A percentile compares a stretch with the other conserved stretches of the same genome.
Conservation (phyloP, 2,329 filamentous ascomycete genomes). For the Aureobasidium sp. region DNA sequence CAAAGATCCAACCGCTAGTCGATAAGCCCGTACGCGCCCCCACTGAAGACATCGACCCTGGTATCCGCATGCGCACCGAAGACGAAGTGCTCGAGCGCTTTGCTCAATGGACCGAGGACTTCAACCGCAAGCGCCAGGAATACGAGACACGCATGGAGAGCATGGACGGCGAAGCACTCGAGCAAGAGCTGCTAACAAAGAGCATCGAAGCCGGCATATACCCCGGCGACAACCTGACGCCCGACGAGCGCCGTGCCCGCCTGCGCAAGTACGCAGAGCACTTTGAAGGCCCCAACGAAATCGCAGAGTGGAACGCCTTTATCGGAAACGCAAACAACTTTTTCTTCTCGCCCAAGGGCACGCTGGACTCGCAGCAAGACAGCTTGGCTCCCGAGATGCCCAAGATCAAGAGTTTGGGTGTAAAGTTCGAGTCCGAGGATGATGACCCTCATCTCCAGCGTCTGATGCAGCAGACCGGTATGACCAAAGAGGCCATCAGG, state of each 20-base stretch:
- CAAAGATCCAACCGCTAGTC: conserved; percentile 66
- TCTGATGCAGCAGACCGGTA: conserved; percentile 52
- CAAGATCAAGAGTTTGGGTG: conserved; percentile 34
- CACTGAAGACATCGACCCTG: conserved; percentile 45
- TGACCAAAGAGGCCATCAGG: conserved; percentile 41
- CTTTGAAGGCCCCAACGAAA: conserved; percentile 38
- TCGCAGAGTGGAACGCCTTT: conserved; percentile 36
- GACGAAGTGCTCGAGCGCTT: conserved; percentile 58
- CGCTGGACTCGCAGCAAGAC: conserved; percentile 40
- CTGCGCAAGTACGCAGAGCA: conserved; percentile 16
- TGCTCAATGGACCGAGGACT: conserved; percentile 29
- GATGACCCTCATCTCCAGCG: conserved; percentile 43
- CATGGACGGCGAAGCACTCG: conserved; percentile 21
- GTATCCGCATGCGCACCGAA: conserved; percentile 54
- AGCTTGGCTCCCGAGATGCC: conserved; percentile 47
- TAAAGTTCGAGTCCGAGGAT: conserved; percentile 30
- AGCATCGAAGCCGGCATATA: conserved; percentile 18
- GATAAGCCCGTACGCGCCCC: conserved; percentile 53
- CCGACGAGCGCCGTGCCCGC: conserved; percentile 17
- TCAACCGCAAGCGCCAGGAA: conserved; percentile 15
- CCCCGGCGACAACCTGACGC: conserved; percentile 24
- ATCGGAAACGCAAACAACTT: conserved; percentile 39
- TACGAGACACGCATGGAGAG: conserved; percentile 34
- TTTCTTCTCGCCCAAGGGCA: conserved; percentile 42
- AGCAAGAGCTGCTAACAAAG: conserved; percentile 21